Base-by-base conservation (phyloP, 1,284 basidiomycete genomes). In the Phellinidium pouzarii region DNA sequence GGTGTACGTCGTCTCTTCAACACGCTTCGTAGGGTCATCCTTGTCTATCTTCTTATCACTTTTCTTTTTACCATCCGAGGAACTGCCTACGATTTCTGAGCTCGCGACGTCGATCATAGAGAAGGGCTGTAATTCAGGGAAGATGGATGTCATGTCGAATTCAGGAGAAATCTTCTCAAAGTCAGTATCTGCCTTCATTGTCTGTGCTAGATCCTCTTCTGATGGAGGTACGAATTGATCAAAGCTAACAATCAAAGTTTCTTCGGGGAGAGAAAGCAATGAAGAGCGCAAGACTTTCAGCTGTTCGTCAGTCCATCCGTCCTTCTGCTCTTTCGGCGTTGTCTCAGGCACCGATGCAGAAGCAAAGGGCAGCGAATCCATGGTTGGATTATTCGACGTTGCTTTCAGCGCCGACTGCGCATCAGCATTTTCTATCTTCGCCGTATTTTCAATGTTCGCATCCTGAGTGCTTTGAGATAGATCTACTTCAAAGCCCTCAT, bases 21-120 rank as follows among this genome's bases (percentile, higher is more conserved):
- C 61, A 36, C 87, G 74, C 63, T 76, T 84, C 59, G 75, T 79
- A n/a, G 80, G 78, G 60, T 87, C 86, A 55, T 88, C 83, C 58
- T 70, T 78, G 56, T 87, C 84, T 1, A 70, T 71, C 57, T 73
- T 73, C 61, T 76, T 79, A 27, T 81, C 79, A 2, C 71, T 68
- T 50, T 75, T 80, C 65, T 78, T 84, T 63, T 72, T 79, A 2
- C 66, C 70, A 11, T 63, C 60, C 7, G 49, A 44, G 38, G 61
- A 59, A 6, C 60, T 52, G 37, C 64, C 56, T 4, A 62, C 52
- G 27, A 50, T 54, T 4, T 58, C 59, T 29, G 64, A 54, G 3
- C 66, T 66, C 23, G 70, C 63, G 37, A 76, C 67, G 57, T 82
- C 80, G 34, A 80, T 67, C 42, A 84, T 65, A 20, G 69, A 71